phyloP scores from a whole-genome alignment of 108 stramenopile species.

The Cyclostephanos tholiformis region DNA sequence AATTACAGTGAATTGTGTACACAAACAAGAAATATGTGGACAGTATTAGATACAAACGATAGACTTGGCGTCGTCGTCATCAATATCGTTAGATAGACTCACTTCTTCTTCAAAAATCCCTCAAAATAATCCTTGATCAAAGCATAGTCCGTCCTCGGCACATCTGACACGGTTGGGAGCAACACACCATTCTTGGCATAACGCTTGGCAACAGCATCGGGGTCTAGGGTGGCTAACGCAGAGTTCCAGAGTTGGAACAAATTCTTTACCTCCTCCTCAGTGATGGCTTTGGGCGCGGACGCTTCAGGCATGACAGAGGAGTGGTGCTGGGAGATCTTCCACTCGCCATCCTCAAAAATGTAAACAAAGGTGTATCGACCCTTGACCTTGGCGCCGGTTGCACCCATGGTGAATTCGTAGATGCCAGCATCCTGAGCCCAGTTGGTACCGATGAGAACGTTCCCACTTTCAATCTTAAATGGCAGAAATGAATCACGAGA shows the following conservation, averaged over 20 bases:
- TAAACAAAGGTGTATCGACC: slow-evolving; percentile 70
- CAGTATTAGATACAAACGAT: too few relatives aligned
- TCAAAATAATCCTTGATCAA: slow-evolving; percentile 39
- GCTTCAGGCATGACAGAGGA: slow-evolving; percentile 71
- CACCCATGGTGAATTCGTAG: too few relatives aligned
- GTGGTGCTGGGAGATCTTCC: slow-evolving; percentile 79
- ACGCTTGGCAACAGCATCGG: slow-evolving; percentile 49
- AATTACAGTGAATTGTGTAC: too few relatives aligned
- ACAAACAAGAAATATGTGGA: too few relatives aligned
- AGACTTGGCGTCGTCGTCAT: too few relatives aligned
- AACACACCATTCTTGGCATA: slow-evolving; percentile 40
- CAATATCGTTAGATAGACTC: too few relatives aligned
- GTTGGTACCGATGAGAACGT: slow-evolving; percentile 42
- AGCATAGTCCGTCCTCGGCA: slow-evolving; percentile 34
- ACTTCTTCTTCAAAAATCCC: slow-evolving; percentile 29
- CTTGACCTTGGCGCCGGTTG: too few relatives aligned
- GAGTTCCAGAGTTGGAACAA: slow-evolving; percentile 55
- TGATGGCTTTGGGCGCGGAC: slow-evolving; percentile 39
- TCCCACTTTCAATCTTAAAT: slow-evolving; percentile 21
- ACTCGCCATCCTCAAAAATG: slow-evolving; percentile 63
- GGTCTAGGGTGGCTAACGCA: slow-evolving; percentile 50
- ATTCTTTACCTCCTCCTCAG: slow-evolving; percentile 48
- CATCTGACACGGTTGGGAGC: slow-evolving; percentile 48
- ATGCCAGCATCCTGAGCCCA: slow-evolving; percentile 64
- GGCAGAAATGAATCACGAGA: background rate